Evolutionary conservation across 2,329 filamentous ascomycete genomes (phyloP), one percentile per base, ranked within the genome.

Genomic region (Pestalotiopsis sp.): DNA sequence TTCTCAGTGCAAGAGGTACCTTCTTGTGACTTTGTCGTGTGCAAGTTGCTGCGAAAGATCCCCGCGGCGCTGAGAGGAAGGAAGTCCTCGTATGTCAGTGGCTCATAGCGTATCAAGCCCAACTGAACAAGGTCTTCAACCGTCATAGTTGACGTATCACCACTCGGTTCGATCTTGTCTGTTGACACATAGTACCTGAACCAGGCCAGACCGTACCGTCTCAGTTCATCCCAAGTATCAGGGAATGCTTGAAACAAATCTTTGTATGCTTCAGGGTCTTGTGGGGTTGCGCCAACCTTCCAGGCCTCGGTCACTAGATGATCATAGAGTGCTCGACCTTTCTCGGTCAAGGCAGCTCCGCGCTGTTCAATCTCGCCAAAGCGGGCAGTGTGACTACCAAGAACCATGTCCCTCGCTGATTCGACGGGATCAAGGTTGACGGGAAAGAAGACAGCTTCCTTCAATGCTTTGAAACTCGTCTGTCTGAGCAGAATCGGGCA

Each of bases 321-420:
- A 17, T 66, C 64, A 14, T 66, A 66, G 3, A 66, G 64, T 23
- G 45, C 64, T n/a, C 64, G 49, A 6, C 49, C 41, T 23, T 58
- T 66, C 11, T 66, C n/a, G 4, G 64, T 66, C 23, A 66, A 27
- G 4, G 64, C 64, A 12, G 45, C 41, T 12, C 41, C 64, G 25
- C 64, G 64, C 49, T 66, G 64, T 27, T 66, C 64, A 14, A 66
- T 66, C 64, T 66, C 64, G 31, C 64, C 64, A 25, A 66, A 66
- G 20, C 64, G 64, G 25, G 64, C 45, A 13, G 41, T 66, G 14
- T 66, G 64, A 6, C 64, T 66, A 9, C 45, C 64, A 13, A 38
- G 62, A 17, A 49, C 62, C 41, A 52, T 49, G 17, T 5, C 41
- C 7, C 9, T n/a, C 49, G 20, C 17, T 9, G 20, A 20, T 36